phyloP scores from a whole-genome alignment of 768 basidiomycete species.

The Amyloporia xantha region DNA sequence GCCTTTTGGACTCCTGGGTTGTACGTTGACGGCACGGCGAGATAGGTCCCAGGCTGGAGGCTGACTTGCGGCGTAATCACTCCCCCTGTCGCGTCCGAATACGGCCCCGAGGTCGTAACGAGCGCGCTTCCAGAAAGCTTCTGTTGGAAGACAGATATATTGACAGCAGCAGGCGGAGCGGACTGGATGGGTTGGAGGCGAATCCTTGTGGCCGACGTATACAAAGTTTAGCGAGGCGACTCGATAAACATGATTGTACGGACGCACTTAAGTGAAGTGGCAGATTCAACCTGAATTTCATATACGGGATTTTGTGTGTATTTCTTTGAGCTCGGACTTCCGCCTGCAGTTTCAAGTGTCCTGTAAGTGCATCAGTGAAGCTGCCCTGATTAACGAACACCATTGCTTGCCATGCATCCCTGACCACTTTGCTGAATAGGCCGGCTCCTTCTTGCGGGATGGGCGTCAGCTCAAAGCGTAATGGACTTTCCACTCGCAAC shows the following conservation, averaged over 20 bases:
- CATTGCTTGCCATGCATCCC: conserved; percentile 55
- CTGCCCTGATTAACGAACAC: neutral
- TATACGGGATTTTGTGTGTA: conserved; percentile 67
- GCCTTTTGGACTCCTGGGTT: conserved; percentile 45
- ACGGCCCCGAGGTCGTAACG: conserved; percentile 70
- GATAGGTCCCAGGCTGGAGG: conserved; percentile 59
- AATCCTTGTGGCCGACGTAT: too few relatives aligned
- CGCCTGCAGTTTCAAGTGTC: conserved; percentile 52
- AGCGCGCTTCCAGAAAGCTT: conserved; percentile 29
- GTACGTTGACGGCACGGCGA: conserved; percentile 69
- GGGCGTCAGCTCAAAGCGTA: conserved; percentile 50
- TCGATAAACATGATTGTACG: too few relatives aligned
- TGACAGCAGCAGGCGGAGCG: conserved; percentile 41
- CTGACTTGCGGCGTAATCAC: conserved; percentile 51
- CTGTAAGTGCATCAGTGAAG: conserved; percentile 29
- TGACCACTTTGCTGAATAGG: conserved; percentile 67
- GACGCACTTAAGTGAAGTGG: conserved; percentile 53
- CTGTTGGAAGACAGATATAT: conserved; percentile 50
- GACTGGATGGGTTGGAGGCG: conserved; percentile 56
- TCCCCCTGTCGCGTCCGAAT: conserved; percentile 69
- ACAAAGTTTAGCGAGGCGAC: too few relatives aligned
- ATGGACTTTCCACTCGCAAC: conserved; percentile 56
- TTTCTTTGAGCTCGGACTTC: conserved; percentile 58
- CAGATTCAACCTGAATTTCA: conserved; percentile 46
- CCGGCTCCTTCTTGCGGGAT: conserved; percentile 88